phyloP scores from a whole-genome alignment of 139 green algal genomes.

The Picochlorum sp. region DNA sequence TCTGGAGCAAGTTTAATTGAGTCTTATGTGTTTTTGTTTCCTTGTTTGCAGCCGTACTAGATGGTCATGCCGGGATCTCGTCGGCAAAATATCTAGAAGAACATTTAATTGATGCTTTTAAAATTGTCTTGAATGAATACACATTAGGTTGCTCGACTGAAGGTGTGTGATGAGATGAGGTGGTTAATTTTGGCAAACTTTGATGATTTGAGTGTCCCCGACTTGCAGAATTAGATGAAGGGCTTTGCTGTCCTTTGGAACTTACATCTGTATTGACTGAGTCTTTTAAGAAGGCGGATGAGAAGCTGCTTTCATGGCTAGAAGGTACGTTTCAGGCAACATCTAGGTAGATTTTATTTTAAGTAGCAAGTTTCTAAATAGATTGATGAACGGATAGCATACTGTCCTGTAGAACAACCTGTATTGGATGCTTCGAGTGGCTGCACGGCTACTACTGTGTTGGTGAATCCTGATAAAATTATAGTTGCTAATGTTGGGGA shows the following conservation, averaged over 20 bases:
- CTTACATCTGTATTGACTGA: slow-evolving; percentile 17
- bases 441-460: slow-evolving; percentile 19
- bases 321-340: slow-evolving; percentile 13
- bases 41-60: slow-evolving; percentile 58
- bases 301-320: slow-evolving; percentile 32
- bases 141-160: too few species aligned
- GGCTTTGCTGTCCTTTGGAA: slow-evolving; percentile 22
- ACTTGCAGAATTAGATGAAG: slow-evolving; percentile 5
- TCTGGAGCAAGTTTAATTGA: too few species aligned
- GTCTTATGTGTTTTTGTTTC: not conserved
- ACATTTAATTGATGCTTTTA: slow-evolving; percentile 36
- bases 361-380: too few species aligned
- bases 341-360: too few species aligned
- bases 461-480: slow-evolving; percentile 23
- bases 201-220: not conserved
- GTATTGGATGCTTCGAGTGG: slow-evolving; percentile 12
- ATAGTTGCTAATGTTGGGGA: slow-evolving; percentile 70
- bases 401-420: slow-evolving; percentile 18
- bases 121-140: slow-evolving; percentile 18
- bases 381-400: too few species aligned
- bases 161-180: too few species aligned
- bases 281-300: slow-evolving; percentile 29
- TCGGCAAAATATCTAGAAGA: slow-evolving; percentile 50
- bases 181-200: too few species aligned
- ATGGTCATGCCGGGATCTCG: slow-evolving; percentile 46